phyloP scores from a whole-genome alignment of 1,284 basidiomycete species.

The Papiliotrema flavescens region DNA sequence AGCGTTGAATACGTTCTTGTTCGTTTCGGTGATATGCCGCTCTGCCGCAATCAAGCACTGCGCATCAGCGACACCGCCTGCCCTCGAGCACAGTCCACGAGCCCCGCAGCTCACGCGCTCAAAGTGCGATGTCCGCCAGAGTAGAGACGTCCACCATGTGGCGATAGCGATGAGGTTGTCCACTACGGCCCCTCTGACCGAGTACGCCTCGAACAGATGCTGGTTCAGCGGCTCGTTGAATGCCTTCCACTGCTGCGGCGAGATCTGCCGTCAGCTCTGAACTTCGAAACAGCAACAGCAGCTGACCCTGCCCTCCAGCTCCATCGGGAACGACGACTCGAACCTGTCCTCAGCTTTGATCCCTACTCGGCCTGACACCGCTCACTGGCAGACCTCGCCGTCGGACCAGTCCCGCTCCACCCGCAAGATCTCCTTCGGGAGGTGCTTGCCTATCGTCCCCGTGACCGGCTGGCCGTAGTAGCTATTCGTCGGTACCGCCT shows the following conservation, averaged over 20 bases:
- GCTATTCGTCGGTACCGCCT: slow-evolving; percentile 18
- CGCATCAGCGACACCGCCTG: background rate
- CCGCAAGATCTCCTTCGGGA: slow-evolving; percentile 49
- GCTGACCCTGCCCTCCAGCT: slow-evolving; percentile 50
- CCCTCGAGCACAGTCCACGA: background rate
- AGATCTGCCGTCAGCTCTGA: slow-evolving; percentile 28
- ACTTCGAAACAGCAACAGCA: background rate
- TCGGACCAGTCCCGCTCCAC: slow-evolving; percentile 51
- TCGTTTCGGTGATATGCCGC: slow-evolving; percentile 40
- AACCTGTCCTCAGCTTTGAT: no score
- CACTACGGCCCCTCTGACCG: slow-evolving; percentile 42
- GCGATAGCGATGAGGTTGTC: slow-evolving; percentile 51
- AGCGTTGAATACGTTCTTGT: slow-evolving; percentile 49
- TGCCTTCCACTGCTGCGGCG: slow-evolving; percentile 39
- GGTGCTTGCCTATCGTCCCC: slow-evolving; percentile 37
- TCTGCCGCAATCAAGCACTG: slow-evolving; percentile 48
- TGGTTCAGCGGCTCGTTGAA: slow-evolving; percentile 49
- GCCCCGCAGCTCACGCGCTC: slow-evolving; percentile 38
- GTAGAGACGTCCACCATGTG: slow-evolving; percentile 49
- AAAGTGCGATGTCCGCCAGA: slow-evolving; percentile 48
- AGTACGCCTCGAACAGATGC: slow-evolving; percentile 47
- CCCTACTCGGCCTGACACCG: background rate
- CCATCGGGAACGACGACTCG: slow-evolving; percentile 42
- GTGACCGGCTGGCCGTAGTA: slow-evolving; percentile 36
- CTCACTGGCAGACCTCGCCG: slow-evolving; percentile 50